Percentiles rank a stretch among this genome's conserved stretches.
Evolutionary conservation across 176 grass and related monocot species (phyloP).

Genomic region (Oropetium thomaeum): DNA sequence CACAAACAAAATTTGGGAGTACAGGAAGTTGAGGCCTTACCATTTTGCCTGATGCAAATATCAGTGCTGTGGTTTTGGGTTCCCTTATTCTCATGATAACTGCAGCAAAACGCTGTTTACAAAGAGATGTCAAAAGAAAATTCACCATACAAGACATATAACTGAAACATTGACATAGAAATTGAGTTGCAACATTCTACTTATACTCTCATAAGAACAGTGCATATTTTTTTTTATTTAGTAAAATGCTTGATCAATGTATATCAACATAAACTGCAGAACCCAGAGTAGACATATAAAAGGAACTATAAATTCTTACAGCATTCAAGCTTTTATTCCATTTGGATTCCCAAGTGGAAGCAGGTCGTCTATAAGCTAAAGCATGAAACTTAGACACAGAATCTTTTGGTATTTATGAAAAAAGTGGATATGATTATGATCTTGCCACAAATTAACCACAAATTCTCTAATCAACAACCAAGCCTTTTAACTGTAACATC

Average conservation of each 20-base stretch:
- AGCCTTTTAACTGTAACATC: too few relatives aligned
- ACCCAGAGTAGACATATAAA: too few relatives aligned
- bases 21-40: conserved; percentile 37
- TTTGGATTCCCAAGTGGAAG: not conserved
- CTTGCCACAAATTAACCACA: not conserved
- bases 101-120: conserved; percentile 91
- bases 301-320: too few relatives aligned
- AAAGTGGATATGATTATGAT: not conserved
- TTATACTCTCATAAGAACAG: not conserved
- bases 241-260: too few relatives aligned
- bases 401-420: not conserved
- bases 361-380: not conserved
- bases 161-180: too few relatives aligned
- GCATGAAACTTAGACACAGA: not conserved
- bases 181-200: not conserved
- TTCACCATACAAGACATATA: too few relatives aligned
- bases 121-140: too few relatives aligned
- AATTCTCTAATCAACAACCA: too few relatives aligned
- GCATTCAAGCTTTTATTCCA: too few relatives aligned
- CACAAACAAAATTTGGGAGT: not conserved
- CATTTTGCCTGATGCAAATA: conserved; percentile 99
- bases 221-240: too few relatives aligned
- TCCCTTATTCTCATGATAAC: conserved; percentile 99
- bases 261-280: too few relatives aligned
- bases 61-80: conserved; percentile 96